phyloP scores from a whole-genome alignment of 495 filamentous ascomycete species.

The Penicillium ochrochloron region DNA sequence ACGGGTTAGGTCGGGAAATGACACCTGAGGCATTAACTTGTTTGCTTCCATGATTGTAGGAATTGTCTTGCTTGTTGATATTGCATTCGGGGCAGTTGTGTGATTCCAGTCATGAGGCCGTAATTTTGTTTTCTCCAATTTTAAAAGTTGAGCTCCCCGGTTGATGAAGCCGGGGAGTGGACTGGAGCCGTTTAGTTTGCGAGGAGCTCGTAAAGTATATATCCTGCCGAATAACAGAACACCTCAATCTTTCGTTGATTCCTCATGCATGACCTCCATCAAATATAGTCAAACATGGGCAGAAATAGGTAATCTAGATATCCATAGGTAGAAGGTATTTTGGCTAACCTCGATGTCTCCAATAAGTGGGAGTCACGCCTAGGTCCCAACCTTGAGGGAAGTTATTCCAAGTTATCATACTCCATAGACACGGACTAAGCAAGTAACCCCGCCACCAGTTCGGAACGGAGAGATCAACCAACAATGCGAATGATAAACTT shows the following conservation, averaged over 20 bases:
- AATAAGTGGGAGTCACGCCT: too few relatives aligned
- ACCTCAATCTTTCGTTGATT: too few relatives aligned
- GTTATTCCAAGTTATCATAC: too few relatives aligned
- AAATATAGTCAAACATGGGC: too few relatives aligned
- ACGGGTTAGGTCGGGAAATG: constrained; percentile 17
- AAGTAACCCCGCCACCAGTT: background rate
- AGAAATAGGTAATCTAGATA: too few relatives aligned
- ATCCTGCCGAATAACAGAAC: too few relatives aligned
- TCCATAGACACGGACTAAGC: background rate
- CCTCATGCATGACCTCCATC: too few relatives aligned
- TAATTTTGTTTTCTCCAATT: background rate
- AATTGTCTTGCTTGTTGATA: background rate
- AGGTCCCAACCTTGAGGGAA: too few relatives aligned
- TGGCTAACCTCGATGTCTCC: too few relatives aligned
- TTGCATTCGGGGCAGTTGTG: background rate
- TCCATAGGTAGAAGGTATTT: too few relatives aligned
- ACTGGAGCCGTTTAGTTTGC: background rate
- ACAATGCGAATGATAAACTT: background rate
- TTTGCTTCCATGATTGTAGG: background rate
- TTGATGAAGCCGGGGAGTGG: background rate
- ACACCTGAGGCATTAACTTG: constrained; percentile 27
- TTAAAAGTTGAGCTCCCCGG: background rate
- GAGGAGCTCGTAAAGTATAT: background rate
- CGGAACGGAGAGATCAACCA: background rate
- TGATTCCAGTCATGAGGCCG: background rate